A percentile compares a stretch with the other conserved stretches of the same genome.
Evolutionary conservation across 2,329 filamentous ascomycete species (phyloP).

Genomic region (Nigrospora osmanthi): DNA sequence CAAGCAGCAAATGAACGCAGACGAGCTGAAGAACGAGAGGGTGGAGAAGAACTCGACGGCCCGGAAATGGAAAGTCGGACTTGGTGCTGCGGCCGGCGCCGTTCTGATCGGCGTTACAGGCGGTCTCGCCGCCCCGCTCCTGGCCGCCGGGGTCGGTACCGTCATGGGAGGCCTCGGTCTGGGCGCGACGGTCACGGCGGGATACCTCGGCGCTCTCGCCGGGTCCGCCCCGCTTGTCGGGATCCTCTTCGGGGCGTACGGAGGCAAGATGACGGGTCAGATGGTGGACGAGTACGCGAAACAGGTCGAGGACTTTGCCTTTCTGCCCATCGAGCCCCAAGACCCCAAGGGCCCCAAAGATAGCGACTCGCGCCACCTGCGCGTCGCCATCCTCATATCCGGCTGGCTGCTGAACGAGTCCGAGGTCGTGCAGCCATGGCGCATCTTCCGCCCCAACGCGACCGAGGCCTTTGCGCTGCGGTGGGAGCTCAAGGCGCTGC

Average conservation of each 20-base stretch:
- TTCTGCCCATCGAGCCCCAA: slow-evolving; percentile 62
- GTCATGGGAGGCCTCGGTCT: slow-evolving; percentile 73
- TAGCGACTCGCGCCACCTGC: slow-evolving; percentile 55
- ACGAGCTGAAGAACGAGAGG: slow-evolving; percentile 55
- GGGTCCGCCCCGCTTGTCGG: slow-evolving; percentile 75
- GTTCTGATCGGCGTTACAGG: slow-evolving; percentile 67
- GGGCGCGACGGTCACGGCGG: slow-evolving; percentile 70
- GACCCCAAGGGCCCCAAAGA: slow-evolving; percentile 23
- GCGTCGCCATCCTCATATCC: slow-evolving; percentile 73
- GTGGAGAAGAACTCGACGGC: slow-evolving; percentile 54
- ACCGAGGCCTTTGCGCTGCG: slow-evolving; percentile 76
- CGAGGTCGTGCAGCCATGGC: slow-evolving; percentile 71
- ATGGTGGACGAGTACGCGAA: slow-evolving; percentile 82
- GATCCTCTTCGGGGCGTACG: slow-evolving; percentile 81
- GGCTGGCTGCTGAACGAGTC: slow-evolving; percentile 73
- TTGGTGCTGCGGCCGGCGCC: slow-evolving; percentile 29
- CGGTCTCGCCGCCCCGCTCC: slow-evolving; percentile 69
- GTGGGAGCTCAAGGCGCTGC: slow-evolving; percentile 73
- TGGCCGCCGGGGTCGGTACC: slow-evolving; percentile 72
- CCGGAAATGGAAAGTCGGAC: slow-evolving; percentile 65
- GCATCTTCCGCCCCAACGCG: slow-evolving; percentile 55
- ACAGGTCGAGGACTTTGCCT: slow-evolving; percentile 84
- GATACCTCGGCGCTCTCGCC: slow-evolving; percentile 72
- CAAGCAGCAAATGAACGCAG: slow-evolving; percentile 54
- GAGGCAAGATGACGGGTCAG: slow-evolving; percentile 71